Evolutionary conservation across 306 rosid species (phyloP).

Genomic region (Arachis hypogaea): DNA sequence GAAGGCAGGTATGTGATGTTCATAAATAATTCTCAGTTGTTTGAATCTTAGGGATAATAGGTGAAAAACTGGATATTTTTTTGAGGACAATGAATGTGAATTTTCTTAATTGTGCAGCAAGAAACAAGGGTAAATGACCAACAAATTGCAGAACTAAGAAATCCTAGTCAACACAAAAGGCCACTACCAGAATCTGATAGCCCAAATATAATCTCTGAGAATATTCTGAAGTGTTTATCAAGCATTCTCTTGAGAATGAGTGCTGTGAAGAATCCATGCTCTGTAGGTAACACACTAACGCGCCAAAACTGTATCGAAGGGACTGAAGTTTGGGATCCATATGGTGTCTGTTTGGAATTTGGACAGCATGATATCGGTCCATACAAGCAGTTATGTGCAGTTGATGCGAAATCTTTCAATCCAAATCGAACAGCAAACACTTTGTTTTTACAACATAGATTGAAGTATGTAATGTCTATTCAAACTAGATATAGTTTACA

Average conservation of each 20-base stretch:
- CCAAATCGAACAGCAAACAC: constrained; percentile 67
- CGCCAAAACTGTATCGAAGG: constrained; percentile 44
- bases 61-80: constrained; percentile 5
- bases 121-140: constrained; percentile 49
- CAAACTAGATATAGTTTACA: not conserved
- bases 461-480: constrained; percentile 60
- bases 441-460: constrained; percentile 70
- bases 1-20: constrained; percentile 49
- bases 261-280: constrained; percentile 54
- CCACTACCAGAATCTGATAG: constrained; percentile 49
- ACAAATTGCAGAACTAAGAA: constrained; percentile 49
- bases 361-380: constrained; percentile 80
- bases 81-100: constrained; percentile 35
- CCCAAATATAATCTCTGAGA: constrained; percentile 81
- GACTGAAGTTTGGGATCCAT: constrained; percentile 64
- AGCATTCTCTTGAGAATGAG: constrained; percentile 77
- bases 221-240: constrained; percentile 79
- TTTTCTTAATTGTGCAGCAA: constrained; percentile 56
- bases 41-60: constrained; percentile 13
- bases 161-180: constrained; percentile 41
- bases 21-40: constrained; percentile 25
- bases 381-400: constrained; percentile 59
- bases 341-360: constrained; percentile 61
- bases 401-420: constrained; percentile 68
- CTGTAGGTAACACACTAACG: constrained; percentile 43